Percentiles rank a stretch among this genome's conserved stretches.
Conservation (phyloP, 495 filamentous ascomycete species). For the Venustampulla echinocandica region DNA sequence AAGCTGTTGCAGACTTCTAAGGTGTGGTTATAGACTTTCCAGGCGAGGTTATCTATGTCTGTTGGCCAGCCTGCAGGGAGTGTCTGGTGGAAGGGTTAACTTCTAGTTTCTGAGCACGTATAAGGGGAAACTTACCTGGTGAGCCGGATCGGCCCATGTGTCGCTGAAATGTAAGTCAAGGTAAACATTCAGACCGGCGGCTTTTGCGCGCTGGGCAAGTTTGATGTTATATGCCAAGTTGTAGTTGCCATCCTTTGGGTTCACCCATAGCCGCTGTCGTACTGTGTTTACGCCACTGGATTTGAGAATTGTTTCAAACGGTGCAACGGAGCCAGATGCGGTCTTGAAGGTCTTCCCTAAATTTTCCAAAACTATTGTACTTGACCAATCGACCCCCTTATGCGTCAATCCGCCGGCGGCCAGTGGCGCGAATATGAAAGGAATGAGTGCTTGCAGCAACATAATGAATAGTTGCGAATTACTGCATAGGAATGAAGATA, state of each 20-base stretch:
- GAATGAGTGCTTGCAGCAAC: neutral
- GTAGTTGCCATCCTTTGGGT: conserved; percentile 55
- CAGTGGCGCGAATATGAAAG: neutral
- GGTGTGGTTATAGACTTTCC: conserved; percentile 61
- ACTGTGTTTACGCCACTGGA: conserved; percentile 61
- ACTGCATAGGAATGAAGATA: neutral
- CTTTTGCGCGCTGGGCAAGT: conserved; percentile 54
- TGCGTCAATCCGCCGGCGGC: conserved; percentile 43
- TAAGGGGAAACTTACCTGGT: neutral
- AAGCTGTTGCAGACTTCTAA: conserved; percentile 51
- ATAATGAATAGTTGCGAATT: neutral
- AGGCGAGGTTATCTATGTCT: conserved; percentile 46
- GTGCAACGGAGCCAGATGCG: conserved; percentile 38
- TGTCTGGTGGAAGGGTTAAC: conserved; percentile 19
- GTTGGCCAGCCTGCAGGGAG: conserved; percentile 55
- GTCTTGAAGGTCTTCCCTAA: conserved; percentile 53
- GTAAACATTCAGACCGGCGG: conserved; percentile 55
- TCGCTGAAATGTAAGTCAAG: conserved; percentile 62
- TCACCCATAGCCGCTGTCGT: conserved; percentile 67
- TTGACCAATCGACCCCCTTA: conserved; percentile 68
- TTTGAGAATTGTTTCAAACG: conserved; percentile 55
- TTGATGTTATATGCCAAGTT: conserved; percentile 61
- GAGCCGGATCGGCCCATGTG: conserved; percentile 1
- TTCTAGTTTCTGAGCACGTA: neutral
- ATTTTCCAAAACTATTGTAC: conserved; percentile 54